Evolutionary conservation across 139 green algal species (phyloP).

Genomic region (Edaphochlamys debaryana): DNA sequence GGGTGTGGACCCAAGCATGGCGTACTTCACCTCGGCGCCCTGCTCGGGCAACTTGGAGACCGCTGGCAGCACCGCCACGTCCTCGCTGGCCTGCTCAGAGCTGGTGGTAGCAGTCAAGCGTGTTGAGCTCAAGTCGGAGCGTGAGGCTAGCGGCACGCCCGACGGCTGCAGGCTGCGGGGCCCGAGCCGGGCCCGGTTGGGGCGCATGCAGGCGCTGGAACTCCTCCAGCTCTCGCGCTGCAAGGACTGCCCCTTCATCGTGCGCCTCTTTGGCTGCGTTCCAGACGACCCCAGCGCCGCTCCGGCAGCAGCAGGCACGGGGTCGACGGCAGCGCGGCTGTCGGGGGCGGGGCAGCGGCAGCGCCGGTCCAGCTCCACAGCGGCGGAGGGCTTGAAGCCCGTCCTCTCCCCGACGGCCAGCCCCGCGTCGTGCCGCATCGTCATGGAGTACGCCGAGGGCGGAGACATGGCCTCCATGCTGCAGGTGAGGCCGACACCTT

Average conservation of each 20-base stretch:
- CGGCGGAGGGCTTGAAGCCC: not conserved
- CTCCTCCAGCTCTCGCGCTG: constrained; percentile 33
- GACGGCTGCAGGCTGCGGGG: not conserved
- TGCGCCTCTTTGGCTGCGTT: constrained; percentile 31
- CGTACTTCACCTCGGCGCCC: too few species aligned
- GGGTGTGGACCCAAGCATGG: too few species aligned
- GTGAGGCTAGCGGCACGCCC: not conserved
- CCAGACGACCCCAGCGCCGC: not conserved
- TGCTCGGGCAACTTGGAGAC: too few species aligned
- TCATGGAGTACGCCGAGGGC: constrained; percentile 40
- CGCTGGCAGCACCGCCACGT: too few species aligned
- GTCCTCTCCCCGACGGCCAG: not conserved
- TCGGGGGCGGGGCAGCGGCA: not conserved
- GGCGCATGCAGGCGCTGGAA: constrained; percentile 38
- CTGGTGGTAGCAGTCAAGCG: constrained; percentile 37
- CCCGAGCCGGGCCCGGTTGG: constrained; percentile 2
- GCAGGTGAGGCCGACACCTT: constrained; percentile 1
- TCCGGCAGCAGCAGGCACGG: not conserved
- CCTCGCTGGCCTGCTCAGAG: not conserved
- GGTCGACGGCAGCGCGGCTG: not conserved
- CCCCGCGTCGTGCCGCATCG: constrained; percentile 8
- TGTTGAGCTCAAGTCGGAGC: not conserved
- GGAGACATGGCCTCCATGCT: constrained; percentile 21
- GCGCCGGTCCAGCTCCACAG: not conserved
- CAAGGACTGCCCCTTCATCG: constrained; percentile 38